phyloP scores from a whole-genome alignment of 306 rosid species.

The Lathyrus tuberosus region DNA sequence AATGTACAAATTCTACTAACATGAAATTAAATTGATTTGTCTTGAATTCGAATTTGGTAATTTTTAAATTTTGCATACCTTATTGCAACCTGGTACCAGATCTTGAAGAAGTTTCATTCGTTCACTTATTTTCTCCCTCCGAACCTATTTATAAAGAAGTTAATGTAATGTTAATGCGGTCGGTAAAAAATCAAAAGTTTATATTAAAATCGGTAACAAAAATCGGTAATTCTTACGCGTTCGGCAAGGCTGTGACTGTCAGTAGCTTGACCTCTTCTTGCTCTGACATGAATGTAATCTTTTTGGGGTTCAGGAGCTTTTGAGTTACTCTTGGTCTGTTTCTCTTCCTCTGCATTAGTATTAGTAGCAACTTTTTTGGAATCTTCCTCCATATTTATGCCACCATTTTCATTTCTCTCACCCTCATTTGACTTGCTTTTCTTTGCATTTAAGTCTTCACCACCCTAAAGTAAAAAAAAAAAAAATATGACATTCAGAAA shows the following conservation, averaged over 20 bases:
- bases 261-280: slow-evolving; percentile 98
- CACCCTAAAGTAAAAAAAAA: slow-evolving; percentile 46
- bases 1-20: slow-evolving; percentile 20
- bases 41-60: not conserved
- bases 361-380: slow-evolving; percentile 41
- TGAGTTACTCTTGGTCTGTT: slow-evolving; percentile 54
- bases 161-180: not conserved
- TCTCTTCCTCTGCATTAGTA: slow-evolving; percentile 57
- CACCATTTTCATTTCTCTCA: slow-evolving; percentile 50
- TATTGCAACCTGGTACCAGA: slow-evolving; percentile 97
- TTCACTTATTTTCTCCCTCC: slow-evolving; percentile 98
- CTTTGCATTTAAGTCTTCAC: slow-evolving; percentile 59
- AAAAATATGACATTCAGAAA: too few species aligned
- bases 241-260: slow-evolving; percentile 99
- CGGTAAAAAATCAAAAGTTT: too few species aligned
- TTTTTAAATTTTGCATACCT: slow-evolving; percentile 49
- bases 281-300: slow-evolving; percentile 97
- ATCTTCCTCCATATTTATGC: slow-evolving; percentile 64
- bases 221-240: too few species aligned
- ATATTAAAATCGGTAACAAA: too few species aligned
- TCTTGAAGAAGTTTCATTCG: slow-evolving; percentile 97
- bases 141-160: slow-evolving; percentile 51
- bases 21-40: not conserved
- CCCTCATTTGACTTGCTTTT: slow-evolving; percentile 53
- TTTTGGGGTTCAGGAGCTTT: slow-evolving; percentile 79